phyloP scores from a whole-genome alignment of 2,329 filamentous ascomycete genomes.

The Nectriaceae sp. region DNA sequence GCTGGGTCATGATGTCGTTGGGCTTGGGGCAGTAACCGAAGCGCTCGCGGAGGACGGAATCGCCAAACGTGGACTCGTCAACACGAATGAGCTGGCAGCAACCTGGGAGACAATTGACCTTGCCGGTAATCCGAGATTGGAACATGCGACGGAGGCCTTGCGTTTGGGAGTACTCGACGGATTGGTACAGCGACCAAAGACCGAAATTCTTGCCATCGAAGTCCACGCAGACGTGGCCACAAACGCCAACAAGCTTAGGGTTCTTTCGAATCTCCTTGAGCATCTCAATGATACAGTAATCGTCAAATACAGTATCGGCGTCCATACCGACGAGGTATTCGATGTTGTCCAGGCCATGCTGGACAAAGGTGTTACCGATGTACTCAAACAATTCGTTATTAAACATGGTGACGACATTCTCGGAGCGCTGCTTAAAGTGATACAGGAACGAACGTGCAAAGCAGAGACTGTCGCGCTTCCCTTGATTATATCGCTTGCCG shows the following conservation, averaged over 20 bases:
- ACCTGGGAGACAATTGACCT: slow-evolving; percentile 50
- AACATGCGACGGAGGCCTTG: slow-evolving; percentile 50
- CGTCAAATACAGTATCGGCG: slow-evolving; percentile 49
- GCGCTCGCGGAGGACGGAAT: slow-evolving; percentile 45
- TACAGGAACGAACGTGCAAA: slow-evolving; percentile 51
- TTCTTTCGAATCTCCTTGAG: slow-evolving; percentile 44
- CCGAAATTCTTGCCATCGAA: slow-evolving; percentile 44
- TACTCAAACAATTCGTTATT: slow-evolving; percentile 45
- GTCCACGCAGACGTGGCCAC: slow-evolving; percentile 50
- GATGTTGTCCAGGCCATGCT: slow-evolving; percentile 40
- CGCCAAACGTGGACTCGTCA: slow-evolving; percentile 50
- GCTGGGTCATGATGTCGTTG: slow-evolving; percentile 50
- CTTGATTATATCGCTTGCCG: slow-evolving; percentile 51
- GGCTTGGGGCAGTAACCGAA: slow-evolving; percentile 52
- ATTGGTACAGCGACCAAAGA: slow-evolving; percentile 49
- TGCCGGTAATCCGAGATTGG: slow-evolving; percentile 50
- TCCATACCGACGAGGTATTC: slow-evolving; percentile 50
- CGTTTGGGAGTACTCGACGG: slow-evolving; percentile 49
- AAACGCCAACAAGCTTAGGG: slow-evolving; percentile 47
- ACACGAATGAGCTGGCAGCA: slow-evolving; percentile 53
- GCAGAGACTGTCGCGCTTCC: slow-evolving; percentile 52
- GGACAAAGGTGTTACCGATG: slow-evolving; percentile 40
- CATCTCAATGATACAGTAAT: slow-evolving; percentile 46
- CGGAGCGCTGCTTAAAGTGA: slow-evolving; percentile 47
- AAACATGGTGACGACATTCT: slow-evolving; percentile 47